phyloP scores from a whole-genome alignment of 176 grass and related monocot species.

The Tillandsia fasciculata region DNA sequence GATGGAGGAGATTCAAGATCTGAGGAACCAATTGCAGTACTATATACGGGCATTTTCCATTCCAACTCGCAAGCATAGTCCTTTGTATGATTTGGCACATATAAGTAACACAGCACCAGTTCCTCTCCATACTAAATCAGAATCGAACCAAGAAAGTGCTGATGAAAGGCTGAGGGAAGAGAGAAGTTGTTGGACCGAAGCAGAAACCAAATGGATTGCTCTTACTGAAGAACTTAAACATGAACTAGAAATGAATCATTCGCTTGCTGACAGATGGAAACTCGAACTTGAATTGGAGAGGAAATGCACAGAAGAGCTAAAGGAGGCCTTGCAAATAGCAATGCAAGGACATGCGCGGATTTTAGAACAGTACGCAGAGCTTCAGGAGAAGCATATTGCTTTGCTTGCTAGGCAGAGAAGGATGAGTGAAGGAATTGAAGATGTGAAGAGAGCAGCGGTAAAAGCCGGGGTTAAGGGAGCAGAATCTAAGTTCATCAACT shows the following conservation, averaged over 20 bases:
- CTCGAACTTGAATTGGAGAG: constrained; percentile 72
- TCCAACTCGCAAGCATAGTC: constrained; percentile 28
- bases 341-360: constrained; percentile 90
- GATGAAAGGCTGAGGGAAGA: constrained; percentile 27
- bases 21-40: constrained; percentile 76
- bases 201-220: constrained; percentile 73
- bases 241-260: constrained; percentile 58
- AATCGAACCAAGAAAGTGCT: constrained; percentile 36
- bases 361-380: constrained; percentile 91
- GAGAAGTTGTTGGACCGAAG: constrained; percentile 37
- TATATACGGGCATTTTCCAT: constrained; percentile 47
- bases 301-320: constrained; percentile 75
- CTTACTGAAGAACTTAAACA: constrained; percentile 79
- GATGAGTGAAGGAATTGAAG: constrained; percentile 77
- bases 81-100: constrained; percentile 29
- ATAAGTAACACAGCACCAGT: constrained; percentile 12
- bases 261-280: constrained; percentile 37
- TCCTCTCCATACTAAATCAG: constrained; percentile 27
- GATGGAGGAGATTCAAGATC: constrained; percentile 88
- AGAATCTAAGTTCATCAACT: constrained; percentile 62
- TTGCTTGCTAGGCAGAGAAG: constrained; percentile 59
- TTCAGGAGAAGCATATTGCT: constrained; percentile 87
- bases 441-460: constrained; percentile 59
- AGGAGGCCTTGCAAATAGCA: constrained; percentile 81
- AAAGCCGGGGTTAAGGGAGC: constrained; percentile 66